These are phyloP conservation scores for Syzygium malaccense DNA, from an alignment of 441 rosid species.

Conservation along the genomic window DNA sequence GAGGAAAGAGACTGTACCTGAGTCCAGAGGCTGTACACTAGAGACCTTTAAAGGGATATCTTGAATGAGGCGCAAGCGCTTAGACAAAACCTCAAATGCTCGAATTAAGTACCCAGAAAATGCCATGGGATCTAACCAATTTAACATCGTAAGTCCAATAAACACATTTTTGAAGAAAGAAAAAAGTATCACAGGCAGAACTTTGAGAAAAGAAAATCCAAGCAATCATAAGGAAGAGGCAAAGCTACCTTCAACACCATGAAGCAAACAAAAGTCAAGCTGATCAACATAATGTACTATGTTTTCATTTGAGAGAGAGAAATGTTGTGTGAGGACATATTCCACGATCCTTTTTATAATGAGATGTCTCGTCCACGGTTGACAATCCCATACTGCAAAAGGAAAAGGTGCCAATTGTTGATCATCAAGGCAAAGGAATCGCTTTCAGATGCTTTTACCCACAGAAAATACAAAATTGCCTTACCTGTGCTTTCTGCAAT, in stretches of 20 bases:
- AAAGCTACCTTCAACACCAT: constrained; percentile 55
- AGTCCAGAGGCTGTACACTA: constrained; percentile 76
- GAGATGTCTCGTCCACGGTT: constrained; percentile 73
- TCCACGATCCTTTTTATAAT: constrained; percentile 69
- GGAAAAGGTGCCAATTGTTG: neutral
- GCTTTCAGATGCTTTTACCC: constrained; percentile 6
- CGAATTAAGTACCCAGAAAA: constrained; percentile 47
- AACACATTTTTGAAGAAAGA: neutral
- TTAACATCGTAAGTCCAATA: neutral
- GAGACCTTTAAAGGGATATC: constrained; percentile 81
- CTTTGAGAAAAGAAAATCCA: neutral
- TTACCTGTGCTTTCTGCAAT: constrained; percentile 94
- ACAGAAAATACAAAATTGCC: constrained; percentile 14
- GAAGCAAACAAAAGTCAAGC: constrained; percentile 78
- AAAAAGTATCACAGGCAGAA: neutral
- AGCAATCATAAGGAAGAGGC: neutral
- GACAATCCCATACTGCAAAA: constrained; percentile 73
- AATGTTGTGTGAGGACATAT: constrained; percentile 51
- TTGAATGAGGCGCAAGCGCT: constrained; percentile 56
- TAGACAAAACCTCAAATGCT: constrained; percentile 66
- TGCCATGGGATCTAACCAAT: constrained; percentile 61
- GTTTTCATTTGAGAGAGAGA: constrained; percentile 45
- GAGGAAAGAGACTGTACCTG: constrained; percentile 40
- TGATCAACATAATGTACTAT: constrained; percentile 71
- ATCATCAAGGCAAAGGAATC: constrained; percentile 1